Evolutionary conservation across 192 early-diverging fungal species (phyloP).

Genomic region (Coemansia sp.): DNA sequence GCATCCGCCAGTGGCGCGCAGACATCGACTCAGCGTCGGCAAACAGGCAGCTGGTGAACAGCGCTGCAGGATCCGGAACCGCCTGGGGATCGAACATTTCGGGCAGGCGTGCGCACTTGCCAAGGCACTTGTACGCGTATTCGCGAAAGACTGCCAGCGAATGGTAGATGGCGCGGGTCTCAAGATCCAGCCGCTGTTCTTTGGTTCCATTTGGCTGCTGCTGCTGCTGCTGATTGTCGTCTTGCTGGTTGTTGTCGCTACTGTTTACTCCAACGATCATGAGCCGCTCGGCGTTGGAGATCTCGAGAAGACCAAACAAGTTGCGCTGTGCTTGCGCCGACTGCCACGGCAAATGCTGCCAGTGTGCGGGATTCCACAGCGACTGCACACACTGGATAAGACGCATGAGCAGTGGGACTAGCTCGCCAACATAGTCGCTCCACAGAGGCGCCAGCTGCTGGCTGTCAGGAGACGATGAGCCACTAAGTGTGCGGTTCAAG

Average conservation of each 20-base stretch:
- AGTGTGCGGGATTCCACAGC: conserved; percentile 37
- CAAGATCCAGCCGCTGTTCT: conserved; percentile 4
- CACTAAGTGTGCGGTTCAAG: conserved; percentile 33
- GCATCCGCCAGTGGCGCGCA: conserved; percentile 35
- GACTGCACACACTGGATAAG: conserved; percentile 38
- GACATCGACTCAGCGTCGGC: conserved; percentile 31
- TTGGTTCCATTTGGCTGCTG: not conserved
- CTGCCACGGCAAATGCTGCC: conserved; percentile 30
- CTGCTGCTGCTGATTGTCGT: not conserved
- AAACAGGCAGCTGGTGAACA: conserved; percentile 35
- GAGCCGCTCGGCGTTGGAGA: conserved; percentile 23
- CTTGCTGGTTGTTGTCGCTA: not conserved
- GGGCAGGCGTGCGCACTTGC: conserved; percentile 22
- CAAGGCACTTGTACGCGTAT: conserved; percentile 37
- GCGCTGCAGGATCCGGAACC: conserved; percentile 13
- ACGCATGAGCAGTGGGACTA: conserved; percentile 26
- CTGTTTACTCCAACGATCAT: conserved; percentile 11
- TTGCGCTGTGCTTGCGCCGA: conserved; percentile 14
- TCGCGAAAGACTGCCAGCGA: conserved; percentile 26
- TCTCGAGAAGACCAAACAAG: conserved; percentile 40
- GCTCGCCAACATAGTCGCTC: conserved; percentile 26
- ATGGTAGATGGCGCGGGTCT: conserved; percentile 21
- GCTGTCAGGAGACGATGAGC: not conserved
- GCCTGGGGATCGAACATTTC: conserved; percentile 6
- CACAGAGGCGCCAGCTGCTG: conserved; percentile 29